Evolutionary conservation across 805 yeast species (phyloP).

Genomic region (Isabelozyma pseudorhagii): DNA sequence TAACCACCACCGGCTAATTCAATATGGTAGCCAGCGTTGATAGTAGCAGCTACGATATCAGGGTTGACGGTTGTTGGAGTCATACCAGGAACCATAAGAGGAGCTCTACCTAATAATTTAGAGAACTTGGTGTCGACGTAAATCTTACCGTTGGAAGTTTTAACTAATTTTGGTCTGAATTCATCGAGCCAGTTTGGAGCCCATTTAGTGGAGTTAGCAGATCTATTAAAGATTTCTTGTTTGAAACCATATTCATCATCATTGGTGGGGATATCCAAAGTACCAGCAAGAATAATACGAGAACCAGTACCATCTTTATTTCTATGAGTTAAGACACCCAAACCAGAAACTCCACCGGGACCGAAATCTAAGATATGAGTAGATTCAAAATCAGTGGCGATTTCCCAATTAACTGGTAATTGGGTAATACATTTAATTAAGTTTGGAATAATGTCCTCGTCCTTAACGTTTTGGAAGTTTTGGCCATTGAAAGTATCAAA

Average conservation of each 20-base stretch:
- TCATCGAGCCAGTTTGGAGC: slow-evolving; percentile 91
- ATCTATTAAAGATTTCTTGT: slow-evolving; percentile 85
- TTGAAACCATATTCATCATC: slow-evolving; percentile 93
- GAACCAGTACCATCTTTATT: slow-evolving; percentile 99
- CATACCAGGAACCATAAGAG: slow-evolving; percentile 98
- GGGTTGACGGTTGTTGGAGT: slow-evolving; percentile 97
- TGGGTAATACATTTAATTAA: slow-evolving; percentile 80
- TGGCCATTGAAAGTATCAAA: slow-evolving; percentile 85
- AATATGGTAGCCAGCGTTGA: slow-evolving; percentile 95
- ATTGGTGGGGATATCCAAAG: slow-evolving; percentile 58
- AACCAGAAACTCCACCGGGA: slow-evolving; percentile 97
- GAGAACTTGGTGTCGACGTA: slow-evolving; percentile 94
- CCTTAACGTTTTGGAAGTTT: slow-evolving; percentile 56
- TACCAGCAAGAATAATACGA: slow-evolving; percentile 91
- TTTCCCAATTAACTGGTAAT: slow-evolving; percentile 93
- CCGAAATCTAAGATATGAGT: slow-evolving; percentile 96
- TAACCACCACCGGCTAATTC: slow-evolving; percentile 99
- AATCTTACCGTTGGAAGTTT: slow-evolving; percentile 68
- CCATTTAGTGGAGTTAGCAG: slow-evolving; percentile 62
- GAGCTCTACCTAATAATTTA: slow-evolving; percentile 88
- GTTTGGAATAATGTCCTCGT: slow-evolving; percentile 53
- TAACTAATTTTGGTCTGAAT: slow-evolving; percentile 80
- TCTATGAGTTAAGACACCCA: slow-evolving; percentile 93
- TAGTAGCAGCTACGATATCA: slow-evolving; percentile 88
- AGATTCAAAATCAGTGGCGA: slow-evolving; percentile 73